Conservation (phyloP, 1,284 basidiomycete species). For the Moesziomyces sp. region DNA sequence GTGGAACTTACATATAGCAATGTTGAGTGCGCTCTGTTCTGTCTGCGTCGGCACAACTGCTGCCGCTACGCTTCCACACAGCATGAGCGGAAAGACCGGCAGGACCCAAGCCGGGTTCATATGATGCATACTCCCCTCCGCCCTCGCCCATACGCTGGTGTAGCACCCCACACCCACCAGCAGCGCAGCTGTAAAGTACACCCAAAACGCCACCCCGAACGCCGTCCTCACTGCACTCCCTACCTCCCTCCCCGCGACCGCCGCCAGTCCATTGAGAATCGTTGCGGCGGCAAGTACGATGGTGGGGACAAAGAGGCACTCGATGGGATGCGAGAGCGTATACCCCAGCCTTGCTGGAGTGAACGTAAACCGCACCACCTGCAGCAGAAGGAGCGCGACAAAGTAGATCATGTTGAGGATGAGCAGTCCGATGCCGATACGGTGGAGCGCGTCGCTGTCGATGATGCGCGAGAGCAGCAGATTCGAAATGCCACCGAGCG, state of each 20-base stretch:
- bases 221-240: not conserved
- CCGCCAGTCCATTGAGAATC: slow-evolving; percentile 13
- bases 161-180: slow-evolving; percentile 17
- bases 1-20: slow-evolving; percentile 17
- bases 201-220: slow-evolving; percentile 19
- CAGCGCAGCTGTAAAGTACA: slow-evolving; percentile 13
- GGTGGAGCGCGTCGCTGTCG: slow-evolving; percentile 6
- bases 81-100: slow-evolving; percentile 52
- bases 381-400: slow-evolving; percentile 10
- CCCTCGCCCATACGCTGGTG: slow-evolving; percentile 5
- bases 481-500: slow-evolving; percentile 29
- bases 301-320: slow-evolving; percentile 42
- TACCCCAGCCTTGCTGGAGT: slow-evolving; percentile 6
- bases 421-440: slow-evolving; percentile 19
- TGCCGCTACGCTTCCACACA: slow-evolving; percentile 30
- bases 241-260: not conserved
- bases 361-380: slow-evolving; percentile 17
- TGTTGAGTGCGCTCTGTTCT: slow-evolving; percentile 3
- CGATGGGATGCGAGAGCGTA: slow-evolving; percentile 34
- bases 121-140: slow-evolving; percentile 23
- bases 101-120: slow-evolving; percentile 45
- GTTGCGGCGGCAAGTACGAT: slow-evolving; percentile 28
- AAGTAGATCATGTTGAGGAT: slow-evolving; percentile 27
- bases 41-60: slow-evolving; percentile 13
- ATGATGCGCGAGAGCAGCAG: slow-evolving; percentile 27